Conservation (phyloP, 2,329 filamentous ascomycete species). For the Alternaria sp. region DNA sequence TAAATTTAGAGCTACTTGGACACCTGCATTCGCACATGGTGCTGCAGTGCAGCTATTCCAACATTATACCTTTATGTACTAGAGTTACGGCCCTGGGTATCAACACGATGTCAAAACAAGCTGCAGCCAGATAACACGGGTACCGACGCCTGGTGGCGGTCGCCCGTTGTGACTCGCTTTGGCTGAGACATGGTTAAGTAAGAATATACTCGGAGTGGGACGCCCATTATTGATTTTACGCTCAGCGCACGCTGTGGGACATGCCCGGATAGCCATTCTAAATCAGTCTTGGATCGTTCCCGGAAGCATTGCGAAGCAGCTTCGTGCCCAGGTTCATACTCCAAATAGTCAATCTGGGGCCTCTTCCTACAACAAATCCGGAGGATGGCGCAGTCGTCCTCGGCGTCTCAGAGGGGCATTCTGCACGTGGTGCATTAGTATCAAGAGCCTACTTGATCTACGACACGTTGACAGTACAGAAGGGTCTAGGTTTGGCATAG, state of each 20-base stretch:
- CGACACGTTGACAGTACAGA: constrained; percentile 3
- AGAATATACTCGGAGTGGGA: not conserved
- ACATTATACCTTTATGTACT: not conserved
- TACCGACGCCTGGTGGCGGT: not conserved
- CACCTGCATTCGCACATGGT: not conserved
- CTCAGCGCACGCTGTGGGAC: constrained; percentile 2
- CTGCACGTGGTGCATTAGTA: constrained; percentile 7
- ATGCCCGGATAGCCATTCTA: not conserved
- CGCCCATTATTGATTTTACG: not conserved
- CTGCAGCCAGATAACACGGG: not conserved
- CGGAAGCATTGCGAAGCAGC: not conserved
- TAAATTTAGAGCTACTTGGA: not conserved
- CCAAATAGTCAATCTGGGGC: not conserved
- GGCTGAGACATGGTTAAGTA: not conserved
- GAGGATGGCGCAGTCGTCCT: not conserved
- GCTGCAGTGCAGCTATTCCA: not conserved
- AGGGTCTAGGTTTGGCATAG: not conserved
- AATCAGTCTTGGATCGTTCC: not conserved
- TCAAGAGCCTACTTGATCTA: constrained; percentile 3
- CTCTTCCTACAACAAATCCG: not conserved
- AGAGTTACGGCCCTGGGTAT: not conserved
- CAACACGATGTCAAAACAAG: not conserved
- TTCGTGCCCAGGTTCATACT: not conserved
- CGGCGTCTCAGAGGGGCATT: not conserved
- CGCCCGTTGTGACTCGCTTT: not conserved